Percentiles rank a stretch among this genome's conserved stretches.
phyloP scores from a whole-genome alignment of 75 land plant species.

The Sequoia sempervirens region DNA sequence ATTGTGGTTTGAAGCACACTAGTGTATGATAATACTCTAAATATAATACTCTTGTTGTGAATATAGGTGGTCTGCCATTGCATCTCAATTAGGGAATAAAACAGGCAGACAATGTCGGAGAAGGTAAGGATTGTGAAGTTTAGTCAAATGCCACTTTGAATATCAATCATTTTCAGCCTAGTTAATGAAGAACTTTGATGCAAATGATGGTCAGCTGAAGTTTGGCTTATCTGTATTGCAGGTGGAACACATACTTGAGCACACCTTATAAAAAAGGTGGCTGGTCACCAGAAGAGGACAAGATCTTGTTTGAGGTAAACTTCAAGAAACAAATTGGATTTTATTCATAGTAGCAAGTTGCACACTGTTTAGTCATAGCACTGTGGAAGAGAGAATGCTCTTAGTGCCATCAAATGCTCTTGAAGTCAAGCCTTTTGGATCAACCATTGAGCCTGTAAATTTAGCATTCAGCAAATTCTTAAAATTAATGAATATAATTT shows the following conservation, averaged over 20 bases:
- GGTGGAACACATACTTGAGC: conserved; percentile 94
- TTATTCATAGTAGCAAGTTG: background rate
- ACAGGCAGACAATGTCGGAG: conserved; percentile 90
- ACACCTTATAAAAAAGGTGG: conserved; percentile 93
- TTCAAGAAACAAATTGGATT: background rate
- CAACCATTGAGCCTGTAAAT: background rate
- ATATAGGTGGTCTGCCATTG: conserved; percentile 76
- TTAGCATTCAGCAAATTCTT: background rate
- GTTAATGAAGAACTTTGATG: background rate
- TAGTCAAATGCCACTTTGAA: background rate
- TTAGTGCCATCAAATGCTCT: background rate
- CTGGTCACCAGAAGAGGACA: conserved; percentile 92
- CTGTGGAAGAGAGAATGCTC: background rate
- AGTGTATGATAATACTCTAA: background rate
- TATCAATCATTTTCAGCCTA: background rate
- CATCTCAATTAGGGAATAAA: conserved; percentile 74
- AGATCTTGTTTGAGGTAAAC: conserved; percentile 77
- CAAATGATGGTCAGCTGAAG: background rate
- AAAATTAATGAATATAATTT: background rate
- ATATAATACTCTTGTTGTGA: background rate
- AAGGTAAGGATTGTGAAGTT: conserved; percentile 39
- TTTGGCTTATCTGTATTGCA: conserved; percentile 13
- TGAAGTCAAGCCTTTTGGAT: conserved; percentile 6
- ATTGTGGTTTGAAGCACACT: background rate
- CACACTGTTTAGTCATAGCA: background rate